Evolutionary conservation across 352 stramenopile species (phyloP).

Genomic region (Sclerospora graminicola): DNA sequence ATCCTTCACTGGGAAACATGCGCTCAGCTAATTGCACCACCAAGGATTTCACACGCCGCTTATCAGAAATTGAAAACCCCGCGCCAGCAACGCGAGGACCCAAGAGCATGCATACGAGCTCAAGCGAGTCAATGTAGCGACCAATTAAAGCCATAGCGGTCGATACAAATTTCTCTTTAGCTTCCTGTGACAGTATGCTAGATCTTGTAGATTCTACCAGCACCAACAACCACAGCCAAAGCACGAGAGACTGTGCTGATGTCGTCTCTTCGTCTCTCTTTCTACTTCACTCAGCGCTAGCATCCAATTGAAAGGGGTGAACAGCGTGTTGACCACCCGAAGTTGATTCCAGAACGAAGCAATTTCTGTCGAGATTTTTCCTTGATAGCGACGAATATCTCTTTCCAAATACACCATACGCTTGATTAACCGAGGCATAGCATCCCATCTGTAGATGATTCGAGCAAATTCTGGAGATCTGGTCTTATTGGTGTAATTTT

Average conservation of each 20-base stretch:
- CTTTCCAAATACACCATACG: conserved; percentile 17
- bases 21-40: conserved; percentile 27
- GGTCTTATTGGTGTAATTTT: conserved; percentile 8
- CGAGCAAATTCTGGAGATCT: conserved; percentile 4
- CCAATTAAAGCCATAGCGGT: conserved; percentile 7
- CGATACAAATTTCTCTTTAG: conserved; percentile 3
- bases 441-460: conserved; percentile 9
- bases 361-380: conserved; percentile 5
- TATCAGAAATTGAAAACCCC: conserved; percentile 28
- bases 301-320: conserved; percentile 38
- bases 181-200: conserved; percentile 6
- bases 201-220: conserved; percentile 7
- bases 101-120: conserved; percentile 35
- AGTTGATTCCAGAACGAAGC: conserved; percentile 27
- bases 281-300: conserved; percentile 25
- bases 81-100: conserved; percentile 33
- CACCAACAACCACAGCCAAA: conserved; percentile 38
- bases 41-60: conserved; percentile 33
- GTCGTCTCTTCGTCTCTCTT: conserved; percentile 12
- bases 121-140: conserved; percentile 19
- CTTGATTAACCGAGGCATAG: conserved; percentile 14
- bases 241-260: conserved; percentile 30
- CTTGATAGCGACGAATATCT: conserved; percentile 15
- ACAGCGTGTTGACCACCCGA: conserved; percentile 18
- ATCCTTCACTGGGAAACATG: conserved; percentile 14